Evolutionary conservation across 148 eudicot genomes (phyloP).

Genomic region (Rhododendron ovatum): DNA sequence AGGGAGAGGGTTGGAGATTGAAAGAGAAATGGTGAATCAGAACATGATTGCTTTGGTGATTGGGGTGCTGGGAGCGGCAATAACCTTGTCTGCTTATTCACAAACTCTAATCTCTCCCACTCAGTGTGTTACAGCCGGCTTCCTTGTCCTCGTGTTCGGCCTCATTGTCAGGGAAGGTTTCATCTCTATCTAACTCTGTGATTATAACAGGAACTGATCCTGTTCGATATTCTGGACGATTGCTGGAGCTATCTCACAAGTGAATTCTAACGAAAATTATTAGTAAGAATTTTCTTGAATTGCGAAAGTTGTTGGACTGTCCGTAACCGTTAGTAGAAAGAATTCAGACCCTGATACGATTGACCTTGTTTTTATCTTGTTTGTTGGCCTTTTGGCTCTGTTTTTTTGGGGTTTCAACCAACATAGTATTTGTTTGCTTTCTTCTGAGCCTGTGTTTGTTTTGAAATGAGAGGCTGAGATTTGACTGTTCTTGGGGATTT

Average conservation of each 20-base stretch:
- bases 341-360: no score
- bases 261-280: background rate
- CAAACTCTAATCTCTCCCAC: constrained; percentile 51
- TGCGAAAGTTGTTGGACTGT: background rate
- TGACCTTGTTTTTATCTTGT: background rate
- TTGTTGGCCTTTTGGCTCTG: background rate
- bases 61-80: constrained; percentile 51
- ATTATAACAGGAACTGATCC: background rate
- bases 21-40: constrained; percentile 22
- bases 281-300: background rate
- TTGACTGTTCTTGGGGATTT: background rate
- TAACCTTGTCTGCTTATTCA: constrained; percentile 64
- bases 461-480: background rate
- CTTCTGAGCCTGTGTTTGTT: background rate
- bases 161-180: constrained; percentile 39
- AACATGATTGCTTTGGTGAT: constrained; percentile 44
- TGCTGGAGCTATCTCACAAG: background rate
- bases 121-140: constrained; percentile 26
- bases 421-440: background rate
- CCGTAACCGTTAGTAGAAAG: background rate
- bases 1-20: constrained; percentile 12
- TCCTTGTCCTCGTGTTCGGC: constrained; percentile 27
- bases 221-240: background rate
- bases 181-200: constrained; percentile 19
- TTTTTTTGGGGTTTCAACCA: background rate